phyloP scores from a whole-genome alignment of 306 rosid genomes.

The Rosa rugosa region DNA sequence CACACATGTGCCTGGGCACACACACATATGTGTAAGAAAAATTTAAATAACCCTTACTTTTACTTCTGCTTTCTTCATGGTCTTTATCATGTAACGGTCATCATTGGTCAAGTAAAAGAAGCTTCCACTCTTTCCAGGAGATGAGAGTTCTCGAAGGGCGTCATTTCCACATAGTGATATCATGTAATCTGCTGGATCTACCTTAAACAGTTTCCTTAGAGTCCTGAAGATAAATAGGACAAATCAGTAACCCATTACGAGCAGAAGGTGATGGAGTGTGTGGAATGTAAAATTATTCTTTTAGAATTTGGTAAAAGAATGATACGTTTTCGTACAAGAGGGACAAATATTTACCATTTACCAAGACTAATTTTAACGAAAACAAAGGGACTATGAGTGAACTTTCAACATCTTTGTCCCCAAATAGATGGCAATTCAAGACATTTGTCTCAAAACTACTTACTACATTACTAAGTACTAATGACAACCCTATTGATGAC shows the following conservation, averaged over 20 bases:
- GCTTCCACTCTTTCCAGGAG: constrained; percentile 99
- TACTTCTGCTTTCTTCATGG: constrained; percentile 93
- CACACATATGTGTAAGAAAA: neutral
- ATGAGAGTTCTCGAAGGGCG: constrained; percentile 89
- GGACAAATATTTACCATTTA: neutral
- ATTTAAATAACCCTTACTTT: constrained; percentile 58
- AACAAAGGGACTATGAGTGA: neutral
- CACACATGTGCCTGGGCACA: neutral
- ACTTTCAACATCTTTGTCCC: neutral
- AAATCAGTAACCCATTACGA: neutral
- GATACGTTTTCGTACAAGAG: neutral
- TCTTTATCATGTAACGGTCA: constrained; percentile 95
- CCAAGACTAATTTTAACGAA: neutral
- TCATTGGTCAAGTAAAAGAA: constrained; percentile 90
- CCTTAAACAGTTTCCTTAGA: constrained; percentile 89
- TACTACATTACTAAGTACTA: neutral
- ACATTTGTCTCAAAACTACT: neutral
- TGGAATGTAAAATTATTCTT: neutral
- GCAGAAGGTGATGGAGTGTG: neutral
- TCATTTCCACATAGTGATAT: constrained; percentile 89
- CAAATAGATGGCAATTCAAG: neutral
- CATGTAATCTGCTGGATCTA: constrained; percentile 99
- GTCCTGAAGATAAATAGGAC: constrained; percentile 54
- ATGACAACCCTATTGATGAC: no score
- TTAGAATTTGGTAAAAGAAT: neutral